These are phyloP conservation scores for Parathielavia hyrcaniae DNA, from an alignment of 495 filamentous ascomycete genomes.

Conservation along the genomic window DNA sequence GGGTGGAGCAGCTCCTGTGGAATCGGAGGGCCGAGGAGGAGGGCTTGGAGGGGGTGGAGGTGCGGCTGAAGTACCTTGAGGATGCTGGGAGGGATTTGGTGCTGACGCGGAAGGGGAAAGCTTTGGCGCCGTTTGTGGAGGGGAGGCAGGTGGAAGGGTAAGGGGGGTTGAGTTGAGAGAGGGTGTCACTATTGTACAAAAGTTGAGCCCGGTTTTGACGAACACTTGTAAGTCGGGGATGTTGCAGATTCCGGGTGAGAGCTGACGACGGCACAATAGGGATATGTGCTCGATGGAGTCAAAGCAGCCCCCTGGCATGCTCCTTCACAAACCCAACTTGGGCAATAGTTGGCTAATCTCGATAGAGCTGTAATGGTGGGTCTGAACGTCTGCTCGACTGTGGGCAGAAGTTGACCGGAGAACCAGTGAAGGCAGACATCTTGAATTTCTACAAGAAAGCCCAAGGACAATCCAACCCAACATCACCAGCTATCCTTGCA, in stretches of 20 bases:
- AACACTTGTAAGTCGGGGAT: background rate
- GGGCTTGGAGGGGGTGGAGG: conserved; percentile 59
- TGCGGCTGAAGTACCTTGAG: conserved; percentile 48
- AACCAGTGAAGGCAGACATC: too few relatives aligned
- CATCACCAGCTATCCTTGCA: too few relatives aligned
- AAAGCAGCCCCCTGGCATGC: too few relatives aligned
- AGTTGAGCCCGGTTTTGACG: background rate
- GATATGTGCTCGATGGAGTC: too few relatives aligned
- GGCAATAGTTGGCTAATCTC: too few relatives aligned
- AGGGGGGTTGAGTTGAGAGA: background rate
- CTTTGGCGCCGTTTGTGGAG: conserved; percentile 18
- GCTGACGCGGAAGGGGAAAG: conserved; percentile 55
- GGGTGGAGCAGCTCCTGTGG: conserved; percentile 62
- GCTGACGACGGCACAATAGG: background rate
- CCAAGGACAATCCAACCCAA: too few relatives aligned
- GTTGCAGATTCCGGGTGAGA: background rate
- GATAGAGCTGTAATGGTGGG: too few relatives aligned
- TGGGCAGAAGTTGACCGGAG: too few relatives aligned
- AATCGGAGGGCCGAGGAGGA: conserved; percentile 56
- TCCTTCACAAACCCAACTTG: too few relatives aligned
- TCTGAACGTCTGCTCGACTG: too few relatives aligned
- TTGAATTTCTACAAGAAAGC: too few relatives aligned
- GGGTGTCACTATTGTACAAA: background rate
- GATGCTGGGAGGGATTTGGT: conserved; percentile 32
- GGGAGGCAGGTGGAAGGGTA: background rate